phyloP scores from a whole-genome alignment of 371 early-diverging fungal genomes.

The Cokeromyces recurvatus region DNA sequence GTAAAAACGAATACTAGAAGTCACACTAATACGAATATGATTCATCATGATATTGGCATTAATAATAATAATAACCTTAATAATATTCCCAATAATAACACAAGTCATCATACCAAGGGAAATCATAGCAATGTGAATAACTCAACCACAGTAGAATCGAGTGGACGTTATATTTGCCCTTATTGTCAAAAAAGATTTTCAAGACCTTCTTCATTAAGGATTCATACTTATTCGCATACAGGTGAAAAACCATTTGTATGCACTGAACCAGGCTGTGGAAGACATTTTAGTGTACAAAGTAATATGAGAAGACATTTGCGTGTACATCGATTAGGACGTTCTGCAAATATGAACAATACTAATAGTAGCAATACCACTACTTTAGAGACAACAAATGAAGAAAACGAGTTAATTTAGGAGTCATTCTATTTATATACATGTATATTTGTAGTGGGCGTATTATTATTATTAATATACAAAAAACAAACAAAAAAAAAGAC shows the following conservation, averaged over 20 bases:
- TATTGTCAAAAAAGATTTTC: slow-evolving; percentile 68
- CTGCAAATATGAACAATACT: not conserved
- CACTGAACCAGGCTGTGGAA: slow-evolving; percentile 57
- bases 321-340: slow-evolving; percentile 37
- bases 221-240: slow-evolving; percentile 72
- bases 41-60: not conserved
- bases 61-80: not conserved
- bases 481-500: slow-evolving; percentile 1
- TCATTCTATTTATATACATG: not conserved
- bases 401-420: not conserved
- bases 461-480: not conserved
- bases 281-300: slow-evolving; percentile 69
- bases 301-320: slow-evolving; percentile 71
- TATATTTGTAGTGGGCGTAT: too few relatives aligned
- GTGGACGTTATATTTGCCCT: slow-evolving; percentile 61
- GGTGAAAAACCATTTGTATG: slow-evolving; percentile 75
- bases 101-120: too few relatives aligned
- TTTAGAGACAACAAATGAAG: slow-evolving; percentile 7
- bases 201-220: slow-evolving; percentile 66
- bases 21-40: too few relatives aligned
- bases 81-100: too few relatives aligned
- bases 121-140: too few relatives aligned
- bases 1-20: not conserved
- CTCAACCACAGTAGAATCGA: too few relatives aligned
- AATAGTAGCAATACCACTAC: not conserved